These are phyloP conservation scores for Mimosa bimucronata DNA, from an alignment of 306 rosid genomes.

Conservation along the genomic window DNA sequence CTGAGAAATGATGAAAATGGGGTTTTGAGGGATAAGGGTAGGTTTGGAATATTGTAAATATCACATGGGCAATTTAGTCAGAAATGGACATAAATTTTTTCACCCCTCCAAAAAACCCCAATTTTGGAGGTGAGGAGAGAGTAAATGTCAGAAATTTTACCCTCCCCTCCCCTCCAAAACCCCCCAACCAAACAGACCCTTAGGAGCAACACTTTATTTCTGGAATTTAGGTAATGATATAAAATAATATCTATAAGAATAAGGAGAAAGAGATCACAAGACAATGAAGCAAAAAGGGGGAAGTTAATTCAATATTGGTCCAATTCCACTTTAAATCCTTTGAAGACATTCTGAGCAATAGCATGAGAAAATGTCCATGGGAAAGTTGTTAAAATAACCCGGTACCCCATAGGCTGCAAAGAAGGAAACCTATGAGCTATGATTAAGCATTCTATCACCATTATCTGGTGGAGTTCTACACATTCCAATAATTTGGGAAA, in stretches of 20 bases:
- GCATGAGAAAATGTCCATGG: not conserved
- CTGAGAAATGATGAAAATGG: too few species aligned
- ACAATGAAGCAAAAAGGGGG: not conserved
- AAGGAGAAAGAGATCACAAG: not conserved
- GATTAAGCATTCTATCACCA: conserved; percentile 1
- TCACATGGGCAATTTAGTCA: too few species aligned
- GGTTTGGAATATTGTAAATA: too few species aligned
- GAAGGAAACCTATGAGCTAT: too few species aligned
- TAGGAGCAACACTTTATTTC: not conserved
- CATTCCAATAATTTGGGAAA: not conserved
- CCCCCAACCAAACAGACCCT: too few species aligned
- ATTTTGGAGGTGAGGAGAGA: too few species aligned
- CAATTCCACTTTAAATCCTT: not conserved
- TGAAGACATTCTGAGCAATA: not conserved
- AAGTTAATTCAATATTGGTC: not conserved
- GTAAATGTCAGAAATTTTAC: too few species aligned
- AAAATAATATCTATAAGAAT: conserved; percentile 1
- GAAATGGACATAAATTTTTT: too few species aligned
- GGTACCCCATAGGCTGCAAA: not conserved
- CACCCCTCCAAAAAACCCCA: too few species aligned
- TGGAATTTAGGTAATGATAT: not conserved
- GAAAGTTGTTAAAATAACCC: not conserved
- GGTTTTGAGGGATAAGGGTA: too few species aligned
- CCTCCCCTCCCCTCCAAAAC: too few species aligned
- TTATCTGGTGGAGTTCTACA: not conserved